Base-by-base conservation (phyloP, 805 yeast species). In the Tetrapisispora fleetii region DNA sequence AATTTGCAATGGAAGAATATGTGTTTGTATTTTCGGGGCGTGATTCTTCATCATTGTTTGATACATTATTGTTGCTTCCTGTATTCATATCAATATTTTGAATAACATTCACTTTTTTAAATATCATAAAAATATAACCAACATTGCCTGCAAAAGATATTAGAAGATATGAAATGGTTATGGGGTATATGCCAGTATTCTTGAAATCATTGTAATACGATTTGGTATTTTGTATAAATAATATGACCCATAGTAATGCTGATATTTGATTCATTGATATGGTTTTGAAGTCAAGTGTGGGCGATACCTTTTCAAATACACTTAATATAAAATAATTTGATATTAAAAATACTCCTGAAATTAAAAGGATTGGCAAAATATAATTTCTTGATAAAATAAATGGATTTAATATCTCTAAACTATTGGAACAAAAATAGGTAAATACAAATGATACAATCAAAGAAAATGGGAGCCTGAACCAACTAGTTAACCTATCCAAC, bases 401-500 rank as follows among this genome's bases (percentile, higher is more conserved):
- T 5, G 81, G 80, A 67, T 78, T 77, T 45, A 60, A 48, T 33
- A 63, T 50, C 54, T 65, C 53, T 52, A 81, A 55, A 61, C 74
- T 58, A 54, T 73, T 58, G 54, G 75, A 60, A 13, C 70, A 59
- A 42, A 66, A 54, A 33, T 57, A 55, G 0, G 76, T 62, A 14
- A 69, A 53, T 16, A 71, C 54, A 13, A 65, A 55, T 0, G 91
- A 76, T 9, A 76, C 46, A 0, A 62, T 58, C 17, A 82, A 55
- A 18, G 89, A 72, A 4, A 81, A 38, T 1, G 95, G 90, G 33
- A 81, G 72, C 54, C 89, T 74, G 19, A 77, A 53, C 72, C 77
- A 73, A 4, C 61, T 52, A 27, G 2, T 3, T 18, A 18, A 7
- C 10, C 36, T 24, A n/a, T 27, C 43, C 16, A 40, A 30, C 17